phyloP scores from a whole-genome alignment of 495 filamentous ascomycete species.

The Trichoderma parareesei region DNA sequence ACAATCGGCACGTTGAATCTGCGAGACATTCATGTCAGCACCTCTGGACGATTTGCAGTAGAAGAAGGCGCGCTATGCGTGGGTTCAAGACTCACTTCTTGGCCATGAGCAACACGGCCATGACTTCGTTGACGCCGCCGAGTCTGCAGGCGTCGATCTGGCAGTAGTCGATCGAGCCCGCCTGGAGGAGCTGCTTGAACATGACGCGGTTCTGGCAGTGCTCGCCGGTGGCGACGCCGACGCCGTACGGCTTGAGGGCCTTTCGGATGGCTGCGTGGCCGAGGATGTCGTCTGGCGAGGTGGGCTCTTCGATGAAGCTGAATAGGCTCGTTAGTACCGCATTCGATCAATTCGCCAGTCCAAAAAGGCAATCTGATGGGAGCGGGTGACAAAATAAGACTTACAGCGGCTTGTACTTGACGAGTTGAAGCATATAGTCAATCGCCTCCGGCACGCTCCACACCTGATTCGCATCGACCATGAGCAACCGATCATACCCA shows the following conservation, averaged over 20 bases:
- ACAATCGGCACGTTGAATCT: conserved; percentile 68
- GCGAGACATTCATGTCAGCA: too few species aligned
- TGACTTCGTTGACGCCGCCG: conserved; percentile 86
- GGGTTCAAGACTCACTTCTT: conserved; percentile 45
- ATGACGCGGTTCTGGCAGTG: conserved; percentile 95
- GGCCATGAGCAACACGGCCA: conserved; percentile 85
- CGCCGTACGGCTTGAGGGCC: conserved; percentile 62
- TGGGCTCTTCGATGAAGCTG: conserved; percentile 97
- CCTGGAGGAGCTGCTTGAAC: conserved; percentile 83
- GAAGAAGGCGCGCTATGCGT: too few species aligned
- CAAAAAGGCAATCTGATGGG: too few species aligned
- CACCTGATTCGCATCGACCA: conserved; percentile 94
- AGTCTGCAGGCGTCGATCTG: conserved; percentile 92
- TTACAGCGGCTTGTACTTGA: conserved; percentile 66
- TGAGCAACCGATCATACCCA: conserved; percentile 80
- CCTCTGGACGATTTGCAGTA: too few species aligned
- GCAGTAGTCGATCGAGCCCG: conserved; percentile 75
- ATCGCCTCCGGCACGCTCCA: conserved; percentile 92
- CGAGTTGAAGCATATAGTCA: conserved; percentile 73
- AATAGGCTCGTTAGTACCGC: not conserved
- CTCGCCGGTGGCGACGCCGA: conserved; percentile 91
- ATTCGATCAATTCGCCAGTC: too few species aligned
- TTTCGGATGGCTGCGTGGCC: conserved; percentile 79
- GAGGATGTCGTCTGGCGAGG: conserved; percentile 83
- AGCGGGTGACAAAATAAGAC: not conserved